Percentiles rank a stretch among this genome's conserved stretches.
These are phyloP conservation scores for Colletotrichum sp. DNA, from an alignment of 2,329 filamentous ascomycete genomes.

Conservation along the genomic window DNA sequence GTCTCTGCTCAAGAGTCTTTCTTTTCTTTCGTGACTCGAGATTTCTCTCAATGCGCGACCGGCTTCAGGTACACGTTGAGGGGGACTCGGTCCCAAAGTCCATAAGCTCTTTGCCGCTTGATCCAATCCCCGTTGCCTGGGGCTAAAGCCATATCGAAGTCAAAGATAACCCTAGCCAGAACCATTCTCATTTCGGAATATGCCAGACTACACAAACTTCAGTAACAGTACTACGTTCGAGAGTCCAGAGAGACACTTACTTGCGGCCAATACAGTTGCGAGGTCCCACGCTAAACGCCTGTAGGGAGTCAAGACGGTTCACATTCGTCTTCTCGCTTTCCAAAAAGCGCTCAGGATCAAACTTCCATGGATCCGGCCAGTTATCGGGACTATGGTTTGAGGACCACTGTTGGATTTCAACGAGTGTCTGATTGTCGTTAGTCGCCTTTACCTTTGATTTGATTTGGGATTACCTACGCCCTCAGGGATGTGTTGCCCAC, in stretches of 20 bases:
- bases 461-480: background rate
- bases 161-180: background rate
- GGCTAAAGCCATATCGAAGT: background rate
- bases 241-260: background rate
- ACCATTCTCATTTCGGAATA: slow-evolving; percentile 13
- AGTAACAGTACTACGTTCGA: background rate
- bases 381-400: background rate
- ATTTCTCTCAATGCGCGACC: background rate
- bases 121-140: background rate
- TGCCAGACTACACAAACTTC: background rate
- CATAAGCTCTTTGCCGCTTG: background rate
- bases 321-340: background rate
- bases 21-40: background rate
- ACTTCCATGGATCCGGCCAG: background rate
- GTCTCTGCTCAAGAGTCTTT: background rate
- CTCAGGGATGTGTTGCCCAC: slow-evolving; percentile 33
- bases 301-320: background rate
- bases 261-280: slow-evolving; percentile 18
- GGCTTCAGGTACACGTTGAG: background rate
- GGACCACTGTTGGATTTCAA: background rate
- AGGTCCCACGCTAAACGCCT: slow-evolving; percentile 7
- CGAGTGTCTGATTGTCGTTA: background rate
- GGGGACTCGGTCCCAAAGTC: background rate
- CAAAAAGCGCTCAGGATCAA: slow-evolving; percentile 4
- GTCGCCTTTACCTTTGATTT: no score